phyloP scores from a whole-genome alignment of 805 yeast genomes.

The Brettanomyces anomalus region DNA sequence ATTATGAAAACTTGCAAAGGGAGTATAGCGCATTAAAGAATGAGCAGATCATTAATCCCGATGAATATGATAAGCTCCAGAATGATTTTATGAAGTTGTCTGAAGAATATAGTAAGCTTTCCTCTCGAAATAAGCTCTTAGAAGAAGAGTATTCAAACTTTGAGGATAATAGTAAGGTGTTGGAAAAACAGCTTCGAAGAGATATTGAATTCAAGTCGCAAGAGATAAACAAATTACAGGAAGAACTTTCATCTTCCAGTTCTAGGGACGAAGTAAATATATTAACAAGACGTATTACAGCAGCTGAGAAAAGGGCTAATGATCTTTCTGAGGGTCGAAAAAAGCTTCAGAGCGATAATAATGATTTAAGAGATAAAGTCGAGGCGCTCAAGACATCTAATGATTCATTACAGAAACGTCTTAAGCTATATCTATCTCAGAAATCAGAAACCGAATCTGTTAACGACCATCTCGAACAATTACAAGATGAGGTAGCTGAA shows the following conservation, averaged over 20 bases:
- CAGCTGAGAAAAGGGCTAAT: not conserved
- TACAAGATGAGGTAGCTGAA: not conserved
- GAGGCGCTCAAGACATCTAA: not conserved
- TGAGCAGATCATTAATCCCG: not conserved
- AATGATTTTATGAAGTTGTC: not conserved
- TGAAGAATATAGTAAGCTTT: not conserved
- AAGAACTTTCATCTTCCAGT: not conserved
- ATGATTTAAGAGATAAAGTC: not conserved
- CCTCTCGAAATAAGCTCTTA: not conserved
- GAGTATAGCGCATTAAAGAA: not conserved
- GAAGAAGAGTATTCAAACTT: not conserved
- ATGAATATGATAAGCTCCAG: slow-evolving; percentile 1
- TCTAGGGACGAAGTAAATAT: not conserved
- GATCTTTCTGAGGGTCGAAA: not conserved
- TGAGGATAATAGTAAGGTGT: not conserved
- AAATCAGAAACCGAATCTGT: not conserved
- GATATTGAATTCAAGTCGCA: not conserved
- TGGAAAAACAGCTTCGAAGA: not conserved
- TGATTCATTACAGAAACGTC: not conserved
- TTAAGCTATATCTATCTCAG: not conserved
- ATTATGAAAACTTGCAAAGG: slow-evolving; percentile 21
- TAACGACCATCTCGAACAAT: not conserved
- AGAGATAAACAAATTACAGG: not conserved
- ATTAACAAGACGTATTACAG: not conserved
- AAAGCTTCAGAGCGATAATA: not conserved